Percentiles rank a stretch among this genome's conserved stretches.
Conservation (phyloP, 495 filamentous ascomycete species). For the Penicillium antarcticum region DNA sequence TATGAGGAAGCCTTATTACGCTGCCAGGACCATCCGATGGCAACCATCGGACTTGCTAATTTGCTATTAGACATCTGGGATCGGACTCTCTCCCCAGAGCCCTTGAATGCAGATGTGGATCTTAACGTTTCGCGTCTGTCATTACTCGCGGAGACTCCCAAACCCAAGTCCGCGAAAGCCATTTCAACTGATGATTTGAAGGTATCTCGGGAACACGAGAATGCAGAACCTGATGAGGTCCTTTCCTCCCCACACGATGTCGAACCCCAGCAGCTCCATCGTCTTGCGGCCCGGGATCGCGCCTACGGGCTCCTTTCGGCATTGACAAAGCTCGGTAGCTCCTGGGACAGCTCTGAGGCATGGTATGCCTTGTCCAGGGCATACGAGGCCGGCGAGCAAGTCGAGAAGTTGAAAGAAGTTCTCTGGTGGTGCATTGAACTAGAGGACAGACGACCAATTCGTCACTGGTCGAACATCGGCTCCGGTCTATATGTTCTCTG, state of each 20-base stretch:
- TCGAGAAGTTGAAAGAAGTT: slow-evolving; percentile 75
- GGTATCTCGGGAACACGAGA: slow-evolving; percentile 7
- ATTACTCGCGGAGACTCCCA: slow-evolving; percentile 17
- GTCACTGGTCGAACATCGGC: slow-evolving; percentile 48
- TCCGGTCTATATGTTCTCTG: slow-evolving; percentile 46
- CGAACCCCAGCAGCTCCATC: slow-evolving; percentile 63
- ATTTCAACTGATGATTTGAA: slow-evolving; percentile 26
- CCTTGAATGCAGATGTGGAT: slow-evolving; percentile 30
- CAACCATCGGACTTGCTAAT: slow-evolving; percentile 77
- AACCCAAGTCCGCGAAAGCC: slow-evolving; percentile 16
- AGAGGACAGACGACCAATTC: slow-evolving; percentile 48
- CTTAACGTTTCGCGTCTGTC: slow-evolving; percentile 25
- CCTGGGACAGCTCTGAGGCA: slow-evolving; percentile 92
- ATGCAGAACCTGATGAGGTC: slow-evolving; percentile 4
- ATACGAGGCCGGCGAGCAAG: slow-evolving; percentile 79
- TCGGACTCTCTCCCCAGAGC: slow-evolving; percentile 51
- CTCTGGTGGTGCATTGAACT: slow-evolving; percentile 71
- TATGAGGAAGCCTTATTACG: slow-evolving; percentile 79
- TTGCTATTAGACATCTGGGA: slow-evolving; percentile 84
- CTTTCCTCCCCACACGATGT: slow-evolving; percentile 23
- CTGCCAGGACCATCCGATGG: slow-evolving; percentile 70
- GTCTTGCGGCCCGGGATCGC: slow-evolving; percentile 80
- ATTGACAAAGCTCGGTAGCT: slow-evolving; percentile 78
- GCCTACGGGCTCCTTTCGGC: slow-evolving; percentile 77
- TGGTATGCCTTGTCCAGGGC: slow-evolving; percentile 86